Percentiles rank a stretch among this genome's conserved stretches.
These are phyloP conservation scores for Trichoderma afroharzianum DNA, from an alignment of 2,329 filamentous ascomycete species.

Conservation along the genomic window DNA sequence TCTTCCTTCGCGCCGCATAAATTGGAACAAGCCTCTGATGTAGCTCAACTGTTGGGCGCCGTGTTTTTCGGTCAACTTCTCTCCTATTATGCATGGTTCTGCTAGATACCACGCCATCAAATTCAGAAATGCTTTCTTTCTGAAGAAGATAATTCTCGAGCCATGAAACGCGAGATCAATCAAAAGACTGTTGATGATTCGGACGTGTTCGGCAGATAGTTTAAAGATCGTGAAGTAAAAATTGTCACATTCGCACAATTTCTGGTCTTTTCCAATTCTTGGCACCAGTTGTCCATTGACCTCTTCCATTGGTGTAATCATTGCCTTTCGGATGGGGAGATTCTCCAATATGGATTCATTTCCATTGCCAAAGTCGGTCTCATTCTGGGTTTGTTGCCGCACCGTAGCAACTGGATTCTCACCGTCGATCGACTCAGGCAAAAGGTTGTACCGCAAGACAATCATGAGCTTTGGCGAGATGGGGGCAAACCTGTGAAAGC, in stretches of 20 bases:
- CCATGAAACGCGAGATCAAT: constrained; percentile 6
- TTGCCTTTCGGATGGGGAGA: not conserved
- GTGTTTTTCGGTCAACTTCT: not conserved
- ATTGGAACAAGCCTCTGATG: not conserved
- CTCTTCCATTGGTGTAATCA: not conserved
- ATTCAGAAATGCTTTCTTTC: not conserved
- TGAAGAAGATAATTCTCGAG: not conserved
- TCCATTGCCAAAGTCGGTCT: no score
- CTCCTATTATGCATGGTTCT: not conserved
- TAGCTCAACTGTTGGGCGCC: not conserved
- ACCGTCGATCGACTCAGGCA: not conserved
- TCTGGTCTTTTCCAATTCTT: not conserved
- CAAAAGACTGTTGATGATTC: not conserved
- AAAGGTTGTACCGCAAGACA: not conserved
- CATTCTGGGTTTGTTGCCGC: no score
- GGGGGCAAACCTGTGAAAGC: not conserved
- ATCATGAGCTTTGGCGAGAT: not conserved
- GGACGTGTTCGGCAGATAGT: not conserved
- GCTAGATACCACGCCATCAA: not conserved
- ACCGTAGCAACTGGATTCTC: not conserved
- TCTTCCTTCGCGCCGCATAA: not conserved
- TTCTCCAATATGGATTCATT: not conserved
- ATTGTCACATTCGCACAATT: not conserved
- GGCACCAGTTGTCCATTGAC: not conserved
- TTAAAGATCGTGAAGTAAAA: not conserved